Conservation (phyloP, 768 basidiomycete species). For the Artomyces pyxidatus region DNA sequence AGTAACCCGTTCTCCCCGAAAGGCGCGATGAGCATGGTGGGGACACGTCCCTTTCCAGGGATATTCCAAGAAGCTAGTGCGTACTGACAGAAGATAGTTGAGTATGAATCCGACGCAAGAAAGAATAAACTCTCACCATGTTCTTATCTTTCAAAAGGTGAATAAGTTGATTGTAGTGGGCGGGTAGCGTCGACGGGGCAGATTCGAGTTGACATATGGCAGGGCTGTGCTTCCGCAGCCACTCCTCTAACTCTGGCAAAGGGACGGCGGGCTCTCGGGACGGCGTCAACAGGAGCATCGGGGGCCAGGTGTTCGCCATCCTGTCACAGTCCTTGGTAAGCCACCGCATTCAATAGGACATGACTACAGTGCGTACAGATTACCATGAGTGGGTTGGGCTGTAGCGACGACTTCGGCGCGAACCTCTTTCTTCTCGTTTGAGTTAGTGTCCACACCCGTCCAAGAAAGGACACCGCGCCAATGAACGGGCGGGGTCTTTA, state of each 20-base stretch:
- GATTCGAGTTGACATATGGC: slow-evolving; percentile 6
- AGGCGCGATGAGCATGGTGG: slow-evolving; percentile 13
- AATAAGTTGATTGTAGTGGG: slow-evolving; percentile 6
- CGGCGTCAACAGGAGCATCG: slow-evolving; percentile 5
- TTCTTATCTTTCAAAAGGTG: slow-evolving; percentile 10
- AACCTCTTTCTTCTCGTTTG: slow-evolving; percentile 14
- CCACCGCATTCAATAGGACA: too few species aligned
- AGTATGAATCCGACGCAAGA: neutral
- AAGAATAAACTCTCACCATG: slow-evolving; percentile 1
- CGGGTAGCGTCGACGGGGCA: slow-evolving; percentile 6
- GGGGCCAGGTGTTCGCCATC: slow-evolving; percentile 9
- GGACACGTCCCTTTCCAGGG: slow-evolving; percentile 3
- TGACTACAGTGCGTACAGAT: slow-evolving; percentile 9
- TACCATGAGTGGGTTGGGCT: slow-evolving; percentile 1
- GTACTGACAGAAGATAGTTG: slow-evolving; percentile 5
- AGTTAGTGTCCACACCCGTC: slow-evolving; percentile 10
- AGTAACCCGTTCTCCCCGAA: slow-evolving; percentile 6
- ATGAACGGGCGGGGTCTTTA: neutral
- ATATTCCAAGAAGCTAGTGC: slow-evolving; percentile 14
- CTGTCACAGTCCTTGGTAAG: neutral
- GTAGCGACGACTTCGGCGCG: slow-evolving; percentile 10
- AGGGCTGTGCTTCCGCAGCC: slow-evolving; percentile 6
- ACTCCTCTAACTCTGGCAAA: slow-evolving; percentile 12
- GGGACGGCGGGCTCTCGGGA: slow-evolving; percentile 3
- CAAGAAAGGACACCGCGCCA: slow-evolving; percentile 12